phyloP scores from a whole-genome alignment of 805 yeast species.

The Ogataea dorogensis region DNA sequence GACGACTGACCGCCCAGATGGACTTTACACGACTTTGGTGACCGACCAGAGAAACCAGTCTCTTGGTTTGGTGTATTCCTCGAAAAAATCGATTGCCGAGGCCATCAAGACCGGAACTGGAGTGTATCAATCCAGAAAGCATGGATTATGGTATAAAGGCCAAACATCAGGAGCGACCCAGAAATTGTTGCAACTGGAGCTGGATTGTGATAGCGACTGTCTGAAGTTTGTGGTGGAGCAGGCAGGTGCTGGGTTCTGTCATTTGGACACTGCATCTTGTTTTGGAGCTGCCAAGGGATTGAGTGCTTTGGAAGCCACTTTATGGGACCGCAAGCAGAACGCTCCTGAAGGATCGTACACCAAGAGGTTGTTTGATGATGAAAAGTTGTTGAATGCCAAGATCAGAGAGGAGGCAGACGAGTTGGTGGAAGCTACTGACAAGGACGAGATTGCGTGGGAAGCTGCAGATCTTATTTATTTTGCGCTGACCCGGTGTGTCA shows the following conservation, averaged over 20 bases:
- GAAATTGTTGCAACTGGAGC: conserved; percentile 57
- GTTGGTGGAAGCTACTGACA: conserved; percentile 73
- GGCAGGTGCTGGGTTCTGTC: conserved; percentile 89
- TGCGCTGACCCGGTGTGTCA: conserved; percentile 51
- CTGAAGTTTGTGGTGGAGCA: conserved; percentile 85
- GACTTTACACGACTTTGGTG: conserved; percentile 81
- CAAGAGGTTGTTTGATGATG: conserved; percentile 79
- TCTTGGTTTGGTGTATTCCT: conserved; percentile 89
- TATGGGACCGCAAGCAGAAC: conserved; percentile 55
- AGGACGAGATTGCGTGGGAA: conserved; percentile 85
- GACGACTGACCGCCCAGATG: conserved; percentile 83
- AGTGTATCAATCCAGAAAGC: conserved; percentile 89
- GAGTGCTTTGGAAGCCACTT: conserved; percentile 61
- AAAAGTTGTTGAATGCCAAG: conserved; percentile 73
- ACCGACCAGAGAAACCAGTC: conserved; percentile 66
- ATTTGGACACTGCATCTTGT: conserved; percentile 76
- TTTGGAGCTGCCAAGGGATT: conserved; percentile 74
- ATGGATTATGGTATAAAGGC: conserved; percentile 96
- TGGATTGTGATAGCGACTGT: conserved; percentile 93
- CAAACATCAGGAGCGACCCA: conserved; percentile 96
- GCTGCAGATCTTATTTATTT: conserved; percentile 83
- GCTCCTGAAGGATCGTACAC: conserved; percentile 97
- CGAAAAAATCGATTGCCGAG: conserved; percentile 73
- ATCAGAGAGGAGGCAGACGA: conserved; percentile 97
- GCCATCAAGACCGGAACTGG: conserved; percentile 83